Percentiles rank a stretch among this genome's conserved stretches.
phyloP scores from a whole-genome alignment of 1,284 basidiomycete species.

The Puccinia triticina region DNA sequence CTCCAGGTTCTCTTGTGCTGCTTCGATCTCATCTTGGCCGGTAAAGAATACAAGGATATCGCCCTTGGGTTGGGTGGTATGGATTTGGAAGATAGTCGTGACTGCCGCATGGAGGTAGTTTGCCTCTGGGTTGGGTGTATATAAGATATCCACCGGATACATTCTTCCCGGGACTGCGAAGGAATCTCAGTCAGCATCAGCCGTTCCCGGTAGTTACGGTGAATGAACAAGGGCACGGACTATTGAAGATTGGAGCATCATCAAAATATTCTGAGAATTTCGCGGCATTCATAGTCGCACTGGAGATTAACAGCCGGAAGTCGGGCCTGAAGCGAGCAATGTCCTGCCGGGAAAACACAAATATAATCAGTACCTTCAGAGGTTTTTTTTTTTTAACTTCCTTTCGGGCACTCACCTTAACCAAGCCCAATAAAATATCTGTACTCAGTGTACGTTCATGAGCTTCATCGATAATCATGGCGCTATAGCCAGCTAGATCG shows the following conservation, averaged over 20 bases:
- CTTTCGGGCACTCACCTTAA: conserved; percentile 71
- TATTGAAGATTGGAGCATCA: conserved; percentile 86
- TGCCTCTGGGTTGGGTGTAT: conserved; percentile 94
- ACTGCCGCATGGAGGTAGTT: conserved; percentile 98
- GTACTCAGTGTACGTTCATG: conserved; percentile 94
- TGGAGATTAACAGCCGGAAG: conserved; percentile 84
- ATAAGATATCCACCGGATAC: conserved; percentile 97
- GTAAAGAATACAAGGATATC: conserved; percentile 98
- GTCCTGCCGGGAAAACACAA: conserved; percentile 67
- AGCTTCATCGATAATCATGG: conserved; percentile 93
- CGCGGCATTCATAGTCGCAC: conserved; percentile 93
- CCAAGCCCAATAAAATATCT: conserved; percentile 92
- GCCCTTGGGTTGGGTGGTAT: conserved; percentile 97
- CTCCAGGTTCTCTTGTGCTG: conserved; percentile 85
- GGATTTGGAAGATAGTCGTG: conserved; percentile 98
- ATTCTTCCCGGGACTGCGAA: conserved; percentile 84
- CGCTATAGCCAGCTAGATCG: conserved; percentile 86
- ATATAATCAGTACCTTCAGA: conserved; percentile 2
- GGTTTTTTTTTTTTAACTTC: neutral
- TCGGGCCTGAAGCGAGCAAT: conserved; percentile 96
- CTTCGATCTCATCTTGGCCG: conserved; percentile 99
- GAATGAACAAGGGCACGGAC: conserved; percentile 63
- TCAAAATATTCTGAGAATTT: conserved; percentile 97
- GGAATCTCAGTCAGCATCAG: neutral
- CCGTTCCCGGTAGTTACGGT: neutral